Evolutionary conservation across 2,329 filamentous ascomycete genomes (phyloP).

Genomic region (Paradendryphiella salina): DNA sequence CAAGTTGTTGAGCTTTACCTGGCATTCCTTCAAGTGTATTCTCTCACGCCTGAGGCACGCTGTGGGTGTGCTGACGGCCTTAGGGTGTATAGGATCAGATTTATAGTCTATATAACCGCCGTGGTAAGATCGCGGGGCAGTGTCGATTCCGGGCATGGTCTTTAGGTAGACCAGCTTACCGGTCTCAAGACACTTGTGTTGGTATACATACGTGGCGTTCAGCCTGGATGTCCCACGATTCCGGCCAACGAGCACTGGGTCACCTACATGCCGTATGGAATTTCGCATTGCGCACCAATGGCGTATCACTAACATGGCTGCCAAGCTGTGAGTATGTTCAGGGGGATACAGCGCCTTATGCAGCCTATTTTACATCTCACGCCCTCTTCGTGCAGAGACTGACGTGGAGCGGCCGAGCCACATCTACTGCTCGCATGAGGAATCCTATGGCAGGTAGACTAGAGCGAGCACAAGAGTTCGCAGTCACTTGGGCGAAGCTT

Average conservation of each 20-base stretch:
- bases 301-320: neutral
- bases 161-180: constrained; percentile 1
- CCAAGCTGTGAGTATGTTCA: neutral
- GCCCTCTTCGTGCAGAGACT: neutral
- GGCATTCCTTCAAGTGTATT: neutral
- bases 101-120: neutral
- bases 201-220: constrained; percentile 15
- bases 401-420: neutral
- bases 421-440: neutral
- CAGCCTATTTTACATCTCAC: neutral
- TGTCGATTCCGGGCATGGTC: neutral
- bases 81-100: neutral
- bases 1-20: constrained; percentile 1
- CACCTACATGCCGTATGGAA: neutral
- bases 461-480: neutral
- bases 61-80: neutral
- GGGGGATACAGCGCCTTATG: neutral
- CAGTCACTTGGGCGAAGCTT: neutral
- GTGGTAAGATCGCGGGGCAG: constrained; percentile 2
- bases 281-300: neutral
- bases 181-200: constrained; percentile 1
- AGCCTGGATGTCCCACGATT: constrained; percentile 17
- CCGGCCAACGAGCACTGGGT: constrained; percentile 3
- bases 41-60: neutral
- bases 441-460: neutral